Evolutionary conservation across 2,329 filamentous ascomycete species (phyloP).

Genomic region (Venturia pyrina): DNA sequence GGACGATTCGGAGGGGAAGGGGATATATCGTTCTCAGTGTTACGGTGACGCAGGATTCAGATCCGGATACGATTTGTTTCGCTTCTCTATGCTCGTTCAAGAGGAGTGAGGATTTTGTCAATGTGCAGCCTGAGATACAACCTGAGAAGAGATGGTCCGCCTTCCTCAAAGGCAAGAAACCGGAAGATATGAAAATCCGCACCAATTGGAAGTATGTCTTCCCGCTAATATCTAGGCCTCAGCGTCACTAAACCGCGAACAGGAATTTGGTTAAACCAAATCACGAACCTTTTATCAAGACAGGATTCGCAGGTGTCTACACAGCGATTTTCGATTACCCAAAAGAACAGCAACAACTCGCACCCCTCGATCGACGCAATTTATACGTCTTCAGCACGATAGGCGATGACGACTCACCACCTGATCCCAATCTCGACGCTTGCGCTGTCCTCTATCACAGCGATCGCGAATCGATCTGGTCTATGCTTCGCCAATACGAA

Average conservation of each 20-base stretch:
- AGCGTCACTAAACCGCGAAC: background rate
- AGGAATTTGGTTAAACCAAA: background rate
- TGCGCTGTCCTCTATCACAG: conserved; percentile 11
- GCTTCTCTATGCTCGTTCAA: conserved; percentile 10
- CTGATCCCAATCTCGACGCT: conserved; percentile 10
- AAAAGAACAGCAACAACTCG: background rate
- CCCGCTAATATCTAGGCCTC: too few relatives aligned
- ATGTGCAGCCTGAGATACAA: conserved; percentile 3
- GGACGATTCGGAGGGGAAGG: background rate
- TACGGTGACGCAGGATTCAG: conserved; percentile 8
- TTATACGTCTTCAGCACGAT: conserved; percentile 5
- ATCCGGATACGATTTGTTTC: conserved; percentile 7
- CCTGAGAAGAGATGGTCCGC: background rate
- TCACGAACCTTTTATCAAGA: background rate
- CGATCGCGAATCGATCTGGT: conserved; percentile 11
- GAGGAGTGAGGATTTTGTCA: conserved; percentile 5
- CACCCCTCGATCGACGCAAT: background rate
- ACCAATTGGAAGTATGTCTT: conserved; percentile 1
- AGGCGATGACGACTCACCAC: background rate
- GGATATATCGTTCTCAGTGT: conserved; percentile 9
- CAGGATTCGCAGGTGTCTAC: conserved; percentile 1
- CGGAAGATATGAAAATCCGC: background rate
- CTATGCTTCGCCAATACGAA: background rate
- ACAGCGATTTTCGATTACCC: background rate
- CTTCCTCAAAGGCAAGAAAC: conserved; percentile 3